Evolutionary conservation across 169 alveolate genomes (phyloP), one percentile per base, ranked within the genome.

Genomic region (Perkinsus olseni): DNA sequence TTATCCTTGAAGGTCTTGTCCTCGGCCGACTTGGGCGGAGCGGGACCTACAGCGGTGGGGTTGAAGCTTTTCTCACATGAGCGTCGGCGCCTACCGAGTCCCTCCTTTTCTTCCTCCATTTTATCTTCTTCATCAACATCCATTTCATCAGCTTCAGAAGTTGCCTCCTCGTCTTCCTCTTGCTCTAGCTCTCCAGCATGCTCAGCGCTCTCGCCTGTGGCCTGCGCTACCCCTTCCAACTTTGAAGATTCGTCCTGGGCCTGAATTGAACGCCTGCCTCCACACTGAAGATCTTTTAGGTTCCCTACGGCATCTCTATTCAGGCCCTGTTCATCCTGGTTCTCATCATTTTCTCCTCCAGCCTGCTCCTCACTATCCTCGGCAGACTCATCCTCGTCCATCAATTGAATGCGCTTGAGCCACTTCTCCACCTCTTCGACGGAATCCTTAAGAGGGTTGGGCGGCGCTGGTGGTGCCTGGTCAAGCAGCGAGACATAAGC

Each of bases 151-250:
- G 95, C 95, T 93, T 95, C 96, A 45, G 96, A 95, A 40, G 96
- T 95, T 91, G 95, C 95, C 50, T 96, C 96, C 38, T 96, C 97
- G 51, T 97, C 96, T 37, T 96, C 95, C 94, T 96, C 97, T 90
- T 93, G 95, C 45, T 96, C 96, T 11, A 92, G 74, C 92, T 95
- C 96, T 74, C 95, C 96, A 48, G 97, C 93, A 20, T 96, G 95
- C 93, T 96, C 96, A 74, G 96, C 82, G 31, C 82, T 62, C 4
- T 62, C 82, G 37, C 82, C 82, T 28, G 82, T 62, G 0, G 82
- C 82, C 82, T 62, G 37, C 37, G 82, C 82, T 3, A 62, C 82
- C 8, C 82, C 82, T 24, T 62, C 82, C 82, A 62, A 24, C 82
- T 62, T 62, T 4, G 82, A 62, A 4, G 82, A 62, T 24, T 62